Evolutionary conservation across 305 asterid species (phyloP).

Genomic region (Fraxinus ornus): DNA sequence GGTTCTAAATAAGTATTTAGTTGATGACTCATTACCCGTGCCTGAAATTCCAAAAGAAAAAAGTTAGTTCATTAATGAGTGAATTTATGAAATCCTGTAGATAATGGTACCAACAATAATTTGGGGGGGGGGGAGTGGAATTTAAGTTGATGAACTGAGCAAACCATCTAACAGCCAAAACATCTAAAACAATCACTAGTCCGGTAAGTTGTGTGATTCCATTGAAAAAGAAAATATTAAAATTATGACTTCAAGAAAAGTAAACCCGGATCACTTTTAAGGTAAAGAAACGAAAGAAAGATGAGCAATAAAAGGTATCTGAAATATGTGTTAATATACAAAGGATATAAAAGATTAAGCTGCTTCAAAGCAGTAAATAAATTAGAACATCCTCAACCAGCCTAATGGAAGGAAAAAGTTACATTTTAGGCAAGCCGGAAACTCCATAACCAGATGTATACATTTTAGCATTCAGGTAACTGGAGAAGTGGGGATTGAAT

Average conservation of each 20-base stretch:
- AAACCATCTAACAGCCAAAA: neutral
- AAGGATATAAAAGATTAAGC: neutral
- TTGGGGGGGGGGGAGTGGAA: neutral
- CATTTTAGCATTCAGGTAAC: neutral
- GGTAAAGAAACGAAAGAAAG: neutral
- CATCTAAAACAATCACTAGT: neutral
- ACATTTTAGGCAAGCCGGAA: neutral
- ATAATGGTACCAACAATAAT: neutral
- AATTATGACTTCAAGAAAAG: neutral
- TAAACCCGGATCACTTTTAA: neutral
- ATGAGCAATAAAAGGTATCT: slow-evolving; percentile 6
- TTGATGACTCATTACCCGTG: slow-evolving; percentile 50
- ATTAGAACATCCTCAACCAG: neutral
- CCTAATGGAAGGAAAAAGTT: neutral
- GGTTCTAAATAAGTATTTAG: slow-evolving; percentile 35
- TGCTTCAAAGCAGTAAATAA: slow-evolving; percentile 12
- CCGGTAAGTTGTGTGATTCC: neutral
- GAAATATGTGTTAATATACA: neutral
- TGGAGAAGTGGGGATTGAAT: neutral
- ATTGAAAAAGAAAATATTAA: neutral
- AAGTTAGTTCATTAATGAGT: slow-evolving; percentile 6
- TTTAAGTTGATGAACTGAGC: neutral
- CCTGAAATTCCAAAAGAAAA: slow-evolving; percentile 41
- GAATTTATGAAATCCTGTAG: neutral
- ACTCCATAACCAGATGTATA: neutral